These are phyloP conservation scores for Herpetomonas tarakana DNA, from an alignment of 208 protist genomes.

Conservation along the genomic window DNA sequence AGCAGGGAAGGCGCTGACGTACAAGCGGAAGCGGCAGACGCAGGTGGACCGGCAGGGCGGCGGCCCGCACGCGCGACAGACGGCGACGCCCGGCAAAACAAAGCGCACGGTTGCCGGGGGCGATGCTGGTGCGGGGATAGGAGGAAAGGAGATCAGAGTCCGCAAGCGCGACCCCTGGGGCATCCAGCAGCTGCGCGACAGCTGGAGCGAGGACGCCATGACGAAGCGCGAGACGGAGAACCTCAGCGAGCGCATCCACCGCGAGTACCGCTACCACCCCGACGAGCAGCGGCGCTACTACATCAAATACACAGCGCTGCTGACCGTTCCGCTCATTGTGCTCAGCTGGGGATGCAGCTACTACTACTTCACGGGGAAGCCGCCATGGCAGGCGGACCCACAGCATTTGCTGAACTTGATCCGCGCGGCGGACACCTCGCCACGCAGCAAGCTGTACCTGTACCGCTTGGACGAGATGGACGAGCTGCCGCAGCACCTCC, in stretches of 20 bases:
- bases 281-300: constrained; percentile 60
- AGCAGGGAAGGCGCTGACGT: too few relatives aligned
- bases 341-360: constrained; percentile 36
- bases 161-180: constrained; percentile 70
- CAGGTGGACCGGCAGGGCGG: too few relatives aligned
- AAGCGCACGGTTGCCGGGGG: too few relatives aligned
- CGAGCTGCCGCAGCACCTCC: constrained; percentile 59
- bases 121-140: too few relatives aligned
- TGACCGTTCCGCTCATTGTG: constrained; percentile 46
- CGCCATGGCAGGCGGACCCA: constrained; percentile 63
- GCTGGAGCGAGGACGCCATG: constrained; percentile 85
- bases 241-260: constrained; percentile 76
- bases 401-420: constrained; percentile 72
- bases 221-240: constrained; percentile 61
- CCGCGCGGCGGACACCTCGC: constrained; percentile 63
- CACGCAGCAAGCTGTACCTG: constrained; percentile 62
- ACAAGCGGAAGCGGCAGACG: too few relatives aligned
- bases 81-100: too few relatives aligned
- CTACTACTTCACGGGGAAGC: constrained; percentile 49
- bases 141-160: too few relatives aligned
- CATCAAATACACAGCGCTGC: constrained; percentile 45
- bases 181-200: constrained; percentile 76
- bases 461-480: constrained; percentile 49
- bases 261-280: constrained; percentile 86
- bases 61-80: too few relatives aligned